Evolutionary conservation across 352 stramenopile species (phyloP).

Genomic region (Pythium aquatile): DNA sequence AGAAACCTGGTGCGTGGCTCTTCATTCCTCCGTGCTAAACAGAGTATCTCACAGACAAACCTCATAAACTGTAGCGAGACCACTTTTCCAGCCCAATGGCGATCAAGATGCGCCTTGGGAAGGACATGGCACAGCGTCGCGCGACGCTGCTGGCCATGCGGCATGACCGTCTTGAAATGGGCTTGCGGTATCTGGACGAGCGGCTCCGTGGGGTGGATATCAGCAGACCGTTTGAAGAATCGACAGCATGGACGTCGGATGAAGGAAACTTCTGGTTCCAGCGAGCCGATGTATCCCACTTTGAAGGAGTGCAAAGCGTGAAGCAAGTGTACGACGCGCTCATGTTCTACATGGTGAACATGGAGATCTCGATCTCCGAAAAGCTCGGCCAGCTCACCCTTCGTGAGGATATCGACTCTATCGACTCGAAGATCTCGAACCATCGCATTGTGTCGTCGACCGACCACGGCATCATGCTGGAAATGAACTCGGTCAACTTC

Average conservation of each 20-base stretch:
- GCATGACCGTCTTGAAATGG: slow-evolving; percentile 4
- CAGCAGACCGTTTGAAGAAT: not conserved
- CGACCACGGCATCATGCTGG: slow-evolving; percentile 16
- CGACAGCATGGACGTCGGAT: not conserved
- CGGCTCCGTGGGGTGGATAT: slow-evolving; percentile 7
- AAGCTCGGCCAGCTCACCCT: slow-evolving; percentile 45
- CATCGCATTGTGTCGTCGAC: slow-evolving; percentile 44
- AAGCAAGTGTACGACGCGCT: slow-evolving; percentile 57
- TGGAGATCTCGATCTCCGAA: slow-evolving; percentile 62
- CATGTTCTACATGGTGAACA: slow-evolving; percentile 43
- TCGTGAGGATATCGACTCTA: slow-evolving; percentile 46
- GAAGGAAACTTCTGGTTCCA: slow-evolving; percentile 12
- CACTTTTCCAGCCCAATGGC: slow-evolving; percentile 5
- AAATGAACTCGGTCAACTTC: slow-evolving; percentile 25
- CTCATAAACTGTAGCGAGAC: not conserved
- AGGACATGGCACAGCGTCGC: slow-evolving; percentile 6
- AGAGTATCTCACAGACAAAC: no score
- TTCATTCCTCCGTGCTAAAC: not conserved
- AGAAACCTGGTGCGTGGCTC: slow-evolving; percentile 13
- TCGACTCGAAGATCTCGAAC: slow-evolving; percentile 34
- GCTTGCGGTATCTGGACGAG: slow-evolving; percentile 1
- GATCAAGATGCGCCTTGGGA: slow-evolving; percentile 6
- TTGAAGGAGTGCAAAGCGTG: slow-evolving; percentile 40
- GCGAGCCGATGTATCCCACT: slow-evolving; percentile 38
- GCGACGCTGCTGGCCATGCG: slow-evolving; percentile 3